Conservation (phyloP, 345 rosid species). For the Eucalyptus guilfoylei region DNA sequence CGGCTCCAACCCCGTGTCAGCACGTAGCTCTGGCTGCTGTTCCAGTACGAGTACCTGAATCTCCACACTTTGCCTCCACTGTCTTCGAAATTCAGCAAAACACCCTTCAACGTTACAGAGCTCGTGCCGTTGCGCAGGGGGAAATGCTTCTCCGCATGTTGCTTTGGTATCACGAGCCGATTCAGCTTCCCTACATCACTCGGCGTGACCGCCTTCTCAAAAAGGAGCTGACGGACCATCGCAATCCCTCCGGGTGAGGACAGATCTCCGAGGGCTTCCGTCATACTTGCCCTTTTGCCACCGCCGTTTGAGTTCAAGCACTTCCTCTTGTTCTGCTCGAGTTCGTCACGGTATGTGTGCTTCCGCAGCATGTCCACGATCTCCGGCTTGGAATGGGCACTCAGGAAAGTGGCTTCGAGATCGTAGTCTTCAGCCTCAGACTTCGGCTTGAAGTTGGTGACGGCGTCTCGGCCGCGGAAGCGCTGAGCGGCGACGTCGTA, state of each 20-base stretch:
- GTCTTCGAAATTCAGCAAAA: slow-evolving; percentile 64
- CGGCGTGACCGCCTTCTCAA: slow-evolving; percentile 50
- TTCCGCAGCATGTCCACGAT: slow-evolving; percentile 91
- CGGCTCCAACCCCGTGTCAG: slow-evolving; percentile 97
- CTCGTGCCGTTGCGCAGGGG: slow-evolving; percentile 36
- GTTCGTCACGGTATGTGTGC: slow-evolving; percentile 74
- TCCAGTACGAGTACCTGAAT: slow-evolving; percentile 95
- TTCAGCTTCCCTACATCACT: slow-evolving; percentile 65
- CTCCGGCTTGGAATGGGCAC: slow-evolving; percentile 70
- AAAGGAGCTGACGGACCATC: slow-evolving; percentile 2
- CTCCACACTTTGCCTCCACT: slow-evolving; percentile 71
- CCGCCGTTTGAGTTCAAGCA: slow-evolving; percentile 16
- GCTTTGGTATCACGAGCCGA: slow-evolving; percentile 48
- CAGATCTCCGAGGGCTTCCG: background rate
- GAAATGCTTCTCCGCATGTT: slow-evolving; percentile 69
- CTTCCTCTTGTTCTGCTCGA: slow-evolving; percentile 57
- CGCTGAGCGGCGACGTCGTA: slow-evolving; percentile 80
- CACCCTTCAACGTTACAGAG: slow-evolving; percentile 28
- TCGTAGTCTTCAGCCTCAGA: slow-evolving; percentile 14
- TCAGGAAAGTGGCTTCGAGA: slow-evolving; percentile 39
- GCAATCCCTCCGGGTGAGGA: background rate
- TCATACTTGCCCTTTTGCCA: background rate
- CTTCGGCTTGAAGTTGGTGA: slow-evolving; percentile 49
- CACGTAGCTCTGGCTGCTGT: slow-evolving; percentile 91
- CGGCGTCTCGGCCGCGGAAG: slow-evolving; percentile 87